A percentile compares a stretch with the other conserved stretches of the same genome.
Conservation (phyloP, 768 basidiomycete species). For the Mrakia blollopis region DNA sequence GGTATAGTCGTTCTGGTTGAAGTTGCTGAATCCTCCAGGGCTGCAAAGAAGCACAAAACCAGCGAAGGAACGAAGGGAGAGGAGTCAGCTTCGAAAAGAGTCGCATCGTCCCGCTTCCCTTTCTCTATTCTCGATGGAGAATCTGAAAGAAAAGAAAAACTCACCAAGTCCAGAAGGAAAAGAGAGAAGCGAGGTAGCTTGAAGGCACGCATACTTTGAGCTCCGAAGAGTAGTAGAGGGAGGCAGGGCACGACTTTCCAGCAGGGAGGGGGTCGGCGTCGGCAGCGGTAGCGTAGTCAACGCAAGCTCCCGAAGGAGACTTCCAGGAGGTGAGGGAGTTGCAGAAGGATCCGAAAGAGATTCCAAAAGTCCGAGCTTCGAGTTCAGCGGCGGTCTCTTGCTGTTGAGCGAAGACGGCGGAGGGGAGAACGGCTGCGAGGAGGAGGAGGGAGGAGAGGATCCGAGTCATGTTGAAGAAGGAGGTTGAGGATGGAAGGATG, state of each 20-base stretch:
- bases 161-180: background rate
- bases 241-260: conserved; percentile 3
- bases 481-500: too few relatives aligned
- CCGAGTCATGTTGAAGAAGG: background rate
- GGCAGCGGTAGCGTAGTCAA: background rate
- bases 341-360: background rate
- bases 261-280: background rate
- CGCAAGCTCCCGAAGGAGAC: background rate
- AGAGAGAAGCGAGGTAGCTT: background rate
- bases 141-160: background rate
- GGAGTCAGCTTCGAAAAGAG: background rate
- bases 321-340: background rate
- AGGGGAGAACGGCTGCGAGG: background rate
- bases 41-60: background rate
- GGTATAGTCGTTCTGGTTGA: background rate
- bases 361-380: background rate
- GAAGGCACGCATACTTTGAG: background rate
- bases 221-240: conserved; percentile 7
- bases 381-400: background rate
- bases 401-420: background rate
- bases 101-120: background rate
- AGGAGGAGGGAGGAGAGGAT: background rate
- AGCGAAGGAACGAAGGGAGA: background rate
- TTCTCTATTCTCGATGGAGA: too few relatives aligned
- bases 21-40: background rate